Percentiles rank a stretch among this genome's conserved stretches.
phyloP scores from a whole-genome alignment of 257 asterid species.

The Nicotiana obtusifolia region DNA sequence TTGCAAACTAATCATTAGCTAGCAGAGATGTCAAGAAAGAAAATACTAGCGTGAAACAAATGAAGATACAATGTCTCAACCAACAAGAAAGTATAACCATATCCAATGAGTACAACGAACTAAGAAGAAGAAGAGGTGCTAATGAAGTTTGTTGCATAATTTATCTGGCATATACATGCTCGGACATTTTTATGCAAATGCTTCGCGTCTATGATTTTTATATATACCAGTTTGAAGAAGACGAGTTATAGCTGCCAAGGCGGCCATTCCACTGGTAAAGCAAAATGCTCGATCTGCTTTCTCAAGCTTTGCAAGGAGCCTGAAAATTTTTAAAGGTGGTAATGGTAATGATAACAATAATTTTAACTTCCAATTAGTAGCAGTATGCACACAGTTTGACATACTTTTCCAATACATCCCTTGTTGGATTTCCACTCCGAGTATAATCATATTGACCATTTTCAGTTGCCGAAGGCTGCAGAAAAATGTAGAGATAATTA shows the following conservation, averaged over 20 bases:
- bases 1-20: neutral
- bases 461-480: constrained; percentile 88
- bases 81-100: constrained; percentile 6
- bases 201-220: neutral
- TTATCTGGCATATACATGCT: neutral
- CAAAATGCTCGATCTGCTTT: constrained; percentile 86
- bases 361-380: constrained; percentile 4
- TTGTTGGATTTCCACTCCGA: constrained; percentile 96
- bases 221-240: constrained; percentile 65
- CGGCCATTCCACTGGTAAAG: constrained; percentile 99
- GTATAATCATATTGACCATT: constrained; percentile 83
- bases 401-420: constrained; percentile 83
- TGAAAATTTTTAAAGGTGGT: constrained; percentile 25
- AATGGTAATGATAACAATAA: neutral
- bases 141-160: neutral
- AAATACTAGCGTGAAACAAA: neutral
- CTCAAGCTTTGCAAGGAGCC: constrained; percentile 88
- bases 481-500: constrained; percentile 5
- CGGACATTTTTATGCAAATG: neutral
- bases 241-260: constrained; percentile 83
- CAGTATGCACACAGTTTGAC: constrained; percentile 13
- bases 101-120: constrained; percentile 12
- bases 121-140: neutral
- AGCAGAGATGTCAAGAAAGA: neutral
- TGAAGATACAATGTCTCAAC: neutral